These are phyloP conservation scores for Physcomitrellopsis africana DNA, from an alignment of 225 moss, liverwort and hornwort genomes.

Conservation along the genomic window DNA sequence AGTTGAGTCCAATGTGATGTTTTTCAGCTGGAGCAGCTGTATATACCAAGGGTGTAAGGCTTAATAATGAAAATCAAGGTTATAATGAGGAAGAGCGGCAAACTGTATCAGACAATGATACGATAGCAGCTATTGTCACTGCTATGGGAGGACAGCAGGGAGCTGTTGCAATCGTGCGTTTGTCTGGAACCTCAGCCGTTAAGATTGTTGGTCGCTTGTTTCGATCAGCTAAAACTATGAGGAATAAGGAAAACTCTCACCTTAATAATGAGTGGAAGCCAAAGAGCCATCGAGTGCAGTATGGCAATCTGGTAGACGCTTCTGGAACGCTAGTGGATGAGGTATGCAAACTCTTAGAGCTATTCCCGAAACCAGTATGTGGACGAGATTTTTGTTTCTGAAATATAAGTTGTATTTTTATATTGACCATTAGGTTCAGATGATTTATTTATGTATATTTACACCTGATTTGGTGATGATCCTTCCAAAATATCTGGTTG, in stretches of 20 bases:
- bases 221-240: conserved; percentile 59
- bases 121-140: conserved; percentile 72
- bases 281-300: conserved; percentile 84
- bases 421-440: not conserved
- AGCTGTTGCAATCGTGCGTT: conserved; percentile 90
- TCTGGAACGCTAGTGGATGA: conserved; percentile 78
- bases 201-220: conserved; percentile 70
- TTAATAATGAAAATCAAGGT: conserved; percentile 32
- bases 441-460: not conserved
- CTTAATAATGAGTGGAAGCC: conserved; percentile 55
- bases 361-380: not conserved
- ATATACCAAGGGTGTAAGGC: conserved; percentile 47
- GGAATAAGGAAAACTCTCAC: conserved; percentile 23
- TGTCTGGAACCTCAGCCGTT: conserved; percentile 82
- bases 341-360: conserved; percentile 42
- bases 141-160: conserved; percentile 93
- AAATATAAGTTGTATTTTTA: not conserved
- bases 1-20: conserved; percentile 6
- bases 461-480: not conserved
- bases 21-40: conserved; percentile 36
- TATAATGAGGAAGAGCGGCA: conserved; percentile 13
- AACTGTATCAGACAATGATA: conserved; percentile 19
- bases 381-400: not conserved
- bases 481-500: not conserved
- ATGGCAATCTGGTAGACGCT: conserved; percentile 76